Evolutionary conservation across 257 asterid genomes (phyloP), one percentile per base, ranked within the genome.

Genomic region (Nicotiana otophora): DNA sequence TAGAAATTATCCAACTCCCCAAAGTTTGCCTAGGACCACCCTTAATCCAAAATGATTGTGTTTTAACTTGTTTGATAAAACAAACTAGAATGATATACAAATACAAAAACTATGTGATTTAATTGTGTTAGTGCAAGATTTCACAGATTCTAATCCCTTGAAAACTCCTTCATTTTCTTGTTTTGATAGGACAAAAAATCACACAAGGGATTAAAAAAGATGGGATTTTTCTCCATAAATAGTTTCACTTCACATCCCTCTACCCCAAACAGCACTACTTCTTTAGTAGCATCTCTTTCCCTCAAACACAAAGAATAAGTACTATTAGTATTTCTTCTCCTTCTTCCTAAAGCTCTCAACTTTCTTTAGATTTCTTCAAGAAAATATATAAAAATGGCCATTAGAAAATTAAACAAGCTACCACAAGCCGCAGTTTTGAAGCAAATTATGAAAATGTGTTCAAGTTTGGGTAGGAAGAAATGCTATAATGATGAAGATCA

Each of bases 391-490:
- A 65, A 23, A 80, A 65, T 83, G 88, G 80, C 82, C 28, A 82
- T 83, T 42, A 83, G 33, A 78, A 86, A 69, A 66, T 69, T 62
- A 65, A 77, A 19, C 60, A 77, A 77, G 53, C 9, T 78, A 10
- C 48, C 85, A 20, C 87, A 84, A 82, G 46, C 82, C 46, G 81
- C 84, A 20, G 66, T 39, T 5, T 42, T 86, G 70, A 86, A 82
- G 78, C 85, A 86, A 77, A 82, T 86, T 19, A 16, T 82, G 54
- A 86, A 54, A 34, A 53, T 67, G 23, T 86, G 84, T 70, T 86
- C 86, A 9, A 86, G 82, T 63, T 54, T 62, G 33, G 31, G 67
- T 69, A 67, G 82, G 72, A 84, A 78, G n/a, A 53, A 82, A 3
- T 17, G 33, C 15, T 64, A 84, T 17, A 81, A 28, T 17, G 54